Evolutionary conservation across 1,139 yeast genomes (phyloP), one percentile per base, ranked within the genome.

Genomic region (Kodamaea arcana): DNA sequence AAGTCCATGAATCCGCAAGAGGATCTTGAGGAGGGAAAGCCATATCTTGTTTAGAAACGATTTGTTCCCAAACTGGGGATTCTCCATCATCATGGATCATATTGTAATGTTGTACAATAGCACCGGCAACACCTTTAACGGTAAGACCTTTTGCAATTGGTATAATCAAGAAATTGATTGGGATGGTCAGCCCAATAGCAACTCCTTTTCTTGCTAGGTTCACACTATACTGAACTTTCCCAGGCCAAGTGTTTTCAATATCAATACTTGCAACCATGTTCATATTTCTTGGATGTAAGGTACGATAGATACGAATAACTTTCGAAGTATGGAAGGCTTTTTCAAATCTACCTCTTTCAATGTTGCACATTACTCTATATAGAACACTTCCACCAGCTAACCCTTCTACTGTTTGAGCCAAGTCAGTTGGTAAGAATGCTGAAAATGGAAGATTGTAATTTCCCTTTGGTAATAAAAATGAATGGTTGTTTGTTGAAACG

Each of bases 371-470:
- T 39, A 81, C 57, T 34, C 69, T 68, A 54, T 83, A 82, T 10
- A 78, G 56, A 4, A 81, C 53, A 7, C 75, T 69, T 1, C 81
- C 85, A 28, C 75, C 69, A 31, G 44, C 38, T 32, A 81, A 56
- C 0, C 87, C 86, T 54, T 82, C 90, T 0, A 82, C 72, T 0
- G 88, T 77, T 44, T 81, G 90, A 2, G 82, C 73, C 1, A 77
- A 54, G 44, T 75, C 75, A 2, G 80, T 72, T 0, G 90, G 88
- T 10, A 83, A 53, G 13, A 60, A 57, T 4, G 74, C 64, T 25
- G 56, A 58, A 51, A 82, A 83, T 0, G 90, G 90, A 25, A 83
- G 54, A 42, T 75, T 77, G 48, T 82, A 82, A 49, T 80, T 80
- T 0, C 90, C 90, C 38, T 70, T 66, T 0, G 81, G 81, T 21